These are phyloP conservation scores for Puccinellia tenuiflora DNA, from an alignment of 176 grass and related monocot genomes.

Conservation along the genomic window DNA sequence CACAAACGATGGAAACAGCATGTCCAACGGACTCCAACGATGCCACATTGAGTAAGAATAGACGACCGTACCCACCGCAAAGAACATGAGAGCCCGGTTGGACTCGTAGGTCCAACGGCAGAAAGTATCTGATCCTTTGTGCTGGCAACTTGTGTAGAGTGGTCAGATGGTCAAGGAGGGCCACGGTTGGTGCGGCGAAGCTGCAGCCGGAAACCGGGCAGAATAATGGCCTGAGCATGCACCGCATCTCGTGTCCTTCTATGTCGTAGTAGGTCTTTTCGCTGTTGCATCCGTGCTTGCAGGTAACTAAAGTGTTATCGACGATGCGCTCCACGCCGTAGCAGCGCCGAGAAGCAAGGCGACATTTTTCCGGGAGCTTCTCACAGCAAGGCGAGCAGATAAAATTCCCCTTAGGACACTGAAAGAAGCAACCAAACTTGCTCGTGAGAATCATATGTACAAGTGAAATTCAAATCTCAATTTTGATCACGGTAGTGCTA, in stretches of 20 bases:
- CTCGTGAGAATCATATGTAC: no score
- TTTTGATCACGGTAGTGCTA: no score
- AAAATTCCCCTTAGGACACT: conserved; percentile 18
- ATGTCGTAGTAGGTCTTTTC: no score
- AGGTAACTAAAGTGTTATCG: neutral
- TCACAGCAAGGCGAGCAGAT: neutral
- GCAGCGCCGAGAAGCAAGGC: neutral
- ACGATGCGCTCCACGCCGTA: conserved; percentile 3
- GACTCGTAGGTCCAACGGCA: neutral
- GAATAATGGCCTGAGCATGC: neutral
- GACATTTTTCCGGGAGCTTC: neutral
- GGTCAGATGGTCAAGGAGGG: neutral
- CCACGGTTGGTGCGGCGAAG: neutral
- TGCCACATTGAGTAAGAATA: conserved; percentile 8
- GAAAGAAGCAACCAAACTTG: no score
- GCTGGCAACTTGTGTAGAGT: neutral
- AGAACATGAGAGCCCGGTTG: neutral
- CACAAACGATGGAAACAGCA: neutral
- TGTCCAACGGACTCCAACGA: neutral
- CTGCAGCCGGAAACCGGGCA: neutral
- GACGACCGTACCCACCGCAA: neutral
- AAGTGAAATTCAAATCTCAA: no score
- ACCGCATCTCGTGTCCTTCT: neutral
- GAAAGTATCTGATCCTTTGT: neutral
- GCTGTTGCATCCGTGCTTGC: no score